Evolutionary conservation across 345 rosid genomes (phyloP).

Genomic region (Rhodomyrtus tomentosa): DNA sequence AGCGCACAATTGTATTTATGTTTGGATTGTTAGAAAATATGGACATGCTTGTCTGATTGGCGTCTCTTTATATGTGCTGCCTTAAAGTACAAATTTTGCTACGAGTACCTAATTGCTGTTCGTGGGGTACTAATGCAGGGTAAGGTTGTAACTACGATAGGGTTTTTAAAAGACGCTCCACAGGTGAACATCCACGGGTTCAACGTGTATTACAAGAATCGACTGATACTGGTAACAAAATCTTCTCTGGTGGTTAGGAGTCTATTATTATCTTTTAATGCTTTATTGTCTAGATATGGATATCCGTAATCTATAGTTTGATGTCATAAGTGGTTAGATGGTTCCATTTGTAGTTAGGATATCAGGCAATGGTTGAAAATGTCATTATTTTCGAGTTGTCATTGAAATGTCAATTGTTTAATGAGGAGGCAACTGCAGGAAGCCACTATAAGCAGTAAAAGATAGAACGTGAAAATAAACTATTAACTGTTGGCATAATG

Average conservation of each 20-base stretch:
- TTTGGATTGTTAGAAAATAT: not conserved
- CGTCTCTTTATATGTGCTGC: not conserved
- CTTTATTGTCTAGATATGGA: not conserved
- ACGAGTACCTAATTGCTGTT: not conserved
- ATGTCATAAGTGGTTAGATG: not conserved
- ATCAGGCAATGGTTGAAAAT: not conserved
- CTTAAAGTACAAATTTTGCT: not conserved
- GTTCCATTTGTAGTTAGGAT: not conserved
- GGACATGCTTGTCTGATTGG: not conserved
- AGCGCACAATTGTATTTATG: not conserved
- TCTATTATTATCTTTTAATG: not conserved
- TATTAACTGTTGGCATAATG: not conserved
- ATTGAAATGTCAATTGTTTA: not conserved
- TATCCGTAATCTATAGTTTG: not conserved
- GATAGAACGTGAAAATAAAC: not conserved
- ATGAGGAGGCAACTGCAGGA: not conserved
- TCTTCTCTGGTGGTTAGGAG: not conserved
- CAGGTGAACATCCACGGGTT: slow-evolving; percentile 61
- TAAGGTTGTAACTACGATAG: slow-evolving; percentile 68
- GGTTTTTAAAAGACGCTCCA: slow-evolving; percentile 93
- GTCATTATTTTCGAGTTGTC: not conserved
- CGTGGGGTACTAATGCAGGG: slow-evolving; percentile 34
- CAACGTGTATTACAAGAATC: slow-evolving; percentile 86
- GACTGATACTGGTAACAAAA: slow-evolving; percentile 61
- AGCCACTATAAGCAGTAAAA: not conserved